Evolutionary conservation across 805 yeast species (phyloP).

Genomic region (Wickerhamomyces ciferrii): DNA sequence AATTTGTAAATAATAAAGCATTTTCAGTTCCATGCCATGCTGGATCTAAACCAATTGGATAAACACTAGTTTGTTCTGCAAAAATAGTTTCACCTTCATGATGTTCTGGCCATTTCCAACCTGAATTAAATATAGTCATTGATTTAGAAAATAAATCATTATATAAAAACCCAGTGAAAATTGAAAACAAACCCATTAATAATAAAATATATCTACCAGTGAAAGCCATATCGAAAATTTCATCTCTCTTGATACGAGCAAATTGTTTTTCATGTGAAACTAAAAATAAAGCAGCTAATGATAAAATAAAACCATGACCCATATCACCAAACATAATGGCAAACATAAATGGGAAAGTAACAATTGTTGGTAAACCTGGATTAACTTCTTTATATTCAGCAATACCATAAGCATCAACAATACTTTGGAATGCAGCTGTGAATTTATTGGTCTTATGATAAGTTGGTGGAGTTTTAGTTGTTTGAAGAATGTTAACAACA

Average conservation of each 20-base stretch:
- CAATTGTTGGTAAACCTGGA: conserved; percentile 91
- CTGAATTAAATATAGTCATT: conserved; percentile 78
- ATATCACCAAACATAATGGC: conserved; percentile 99
- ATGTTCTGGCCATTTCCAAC: conserved; percentile 90
- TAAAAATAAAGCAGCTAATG: conserved; percentile 64
- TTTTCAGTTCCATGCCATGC: conserved; percentile 99
- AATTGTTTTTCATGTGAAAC: conserved; percentile 73
- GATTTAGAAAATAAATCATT: conserved; percentile 92
- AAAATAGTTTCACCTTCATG: conserved; percentile 63
- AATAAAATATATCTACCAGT: conserved; percentile 86
- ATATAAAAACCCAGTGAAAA: conserved; percentile 91
- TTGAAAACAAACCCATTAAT: conserved; percentile 91
- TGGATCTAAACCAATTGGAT: conserved; percentile 84
- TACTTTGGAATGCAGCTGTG: conserved; percentile 86
- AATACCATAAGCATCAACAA: conserved; percentile 93
- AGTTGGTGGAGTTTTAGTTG: conserved; percentile 87
- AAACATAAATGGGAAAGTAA: conserved; percentile 97
- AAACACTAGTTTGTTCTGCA: conserved; percentile 65
- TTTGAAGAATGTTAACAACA: conserved; percentile 53
- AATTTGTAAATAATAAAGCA: conserved; percentile 82
- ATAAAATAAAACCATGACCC: conserved; percentile 89
- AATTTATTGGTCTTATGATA: conserved; percentile 90
- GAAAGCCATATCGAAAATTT: conserved; percentile 94
- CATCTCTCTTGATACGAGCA: conserved; percentile 72
- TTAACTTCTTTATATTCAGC: conserved; percentile 93